These are phyloP conservation scores for Citrus inodora DNA, from an alignment of 345 rosid genomes.

Conservation along the genomic window DNA sequence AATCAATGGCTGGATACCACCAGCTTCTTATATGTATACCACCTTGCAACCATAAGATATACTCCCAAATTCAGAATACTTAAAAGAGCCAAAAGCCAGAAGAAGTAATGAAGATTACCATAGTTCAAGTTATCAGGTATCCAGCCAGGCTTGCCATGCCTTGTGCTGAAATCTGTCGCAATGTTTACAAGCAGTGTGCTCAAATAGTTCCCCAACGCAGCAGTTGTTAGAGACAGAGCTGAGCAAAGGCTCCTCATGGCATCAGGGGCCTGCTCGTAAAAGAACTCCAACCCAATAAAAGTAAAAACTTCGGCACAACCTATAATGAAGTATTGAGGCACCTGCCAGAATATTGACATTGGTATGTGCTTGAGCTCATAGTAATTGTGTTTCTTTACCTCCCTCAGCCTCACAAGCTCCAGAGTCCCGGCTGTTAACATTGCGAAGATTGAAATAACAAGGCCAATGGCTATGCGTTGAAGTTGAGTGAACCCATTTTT, in stretches of 20 bases:
- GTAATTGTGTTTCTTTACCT: constrained; percentile 15
- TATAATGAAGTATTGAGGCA: constrained; percentile 41
- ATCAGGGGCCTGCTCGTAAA: constrained; percentile 49
- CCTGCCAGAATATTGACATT: constrained; percentile 21
- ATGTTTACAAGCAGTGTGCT: constrained; percentile 40
- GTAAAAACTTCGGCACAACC: constrained; percentile 58
- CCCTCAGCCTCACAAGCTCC: constrained; percentile 16
- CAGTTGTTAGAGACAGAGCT: constrained; percentile 42
- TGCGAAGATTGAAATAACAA: constrained; percentile 18
- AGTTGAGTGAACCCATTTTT: constrained; percentile 22
- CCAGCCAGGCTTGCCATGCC: constrained; percentile 41
- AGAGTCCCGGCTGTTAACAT: constrained; percentile 22
- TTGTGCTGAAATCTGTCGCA: constrained; percentile 33
- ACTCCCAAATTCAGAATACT: constrained; percentile 17
- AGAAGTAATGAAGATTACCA: constrained; percentile 44
- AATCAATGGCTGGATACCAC: background rate
- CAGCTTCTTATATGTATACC: constrained; percentile 21
- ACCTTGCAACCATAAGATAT: constrained; percentile 19
- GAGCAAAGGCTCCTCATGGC: constrained; percentile 53
- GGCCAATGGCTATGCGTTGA: constrained; percentile 17
- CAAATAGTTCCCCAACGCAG: constrained; percentile 44
- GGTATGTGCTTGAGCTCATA: constrained; percentile 21
- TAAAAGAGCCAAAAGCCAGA: constrained; percentile 24
- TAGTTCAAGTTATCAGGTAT: constrained; percentile 50
- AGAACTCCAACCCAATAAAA: constrained; percentile 46